A percentile compares a stretch with the other conserved stretches of the same genome.
phyloP scores from a whole-genome alignment of 2,329 filamentous ascomycete species.

The Penicillium aurantiogriseum region DNA sequence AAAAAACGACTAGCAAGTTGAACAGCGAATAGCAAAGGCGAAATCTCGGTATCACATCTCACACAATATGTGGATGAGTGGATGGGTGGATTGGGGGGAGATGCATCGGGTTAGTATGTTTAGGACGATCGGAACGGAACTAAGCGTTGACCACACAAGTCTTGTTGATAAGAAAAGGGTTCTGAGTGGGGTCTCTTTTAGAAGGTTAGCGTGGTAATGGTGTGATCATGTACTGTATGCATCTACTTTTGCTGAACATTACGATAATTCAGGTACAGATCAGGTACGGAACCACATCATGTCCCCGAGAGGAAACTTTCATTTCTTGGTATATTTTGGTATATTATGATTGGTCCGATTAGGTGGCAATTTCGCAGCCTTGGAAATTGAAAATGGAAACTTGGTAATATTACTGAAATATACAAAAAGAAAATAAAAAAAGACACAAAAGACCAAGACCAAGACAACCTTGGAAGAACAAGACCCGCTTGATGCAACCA shows the following conservation, averaged over 20 bases:
- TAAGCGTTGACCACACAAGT: constrained; percentile 1
- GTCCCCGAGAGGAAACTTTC: not conserved
- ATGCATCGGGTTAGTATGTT: constrained; percentile 4
- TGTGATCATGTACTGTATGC: not conserved
- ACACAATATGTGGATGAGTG: not conserved
- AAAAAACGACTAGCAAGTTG: not conserved
- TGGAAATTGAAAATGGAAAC: not conserved
- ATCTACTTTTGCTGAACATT: not conserved
- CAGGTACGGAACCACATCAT: not conserved
- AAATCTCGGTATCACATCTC: constrained; percentile 1
- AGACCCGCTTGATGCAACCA: too few species aligned
- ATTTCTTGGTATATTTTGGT: not conserved
- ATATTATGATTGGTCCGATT: not conserved
- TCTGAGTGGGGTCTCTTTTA: not conserved
- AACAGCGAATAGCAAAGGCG: constrained; percentile 1
- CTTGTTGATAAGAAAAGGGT: not conserved
- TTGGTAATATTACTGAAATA: not conserved
- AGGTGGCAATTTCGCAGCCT: not conserved
- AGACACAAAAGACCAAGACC: not conserved
- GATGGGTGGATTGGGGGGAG: not conserved
- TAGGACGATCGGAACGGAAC: not conserved
- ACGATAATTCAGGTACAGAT: not conserved
- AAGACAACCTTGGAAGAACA: too few species aligned
- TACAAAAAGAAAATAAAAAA: not conserved
- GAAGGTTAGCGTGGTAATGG: not conserved